These are phyloP conservation scores for Colletotrichum sp. DNA, from an alignment of 2,329 filamentous ascomycete species.

Conservation along the genomic window DNA sequence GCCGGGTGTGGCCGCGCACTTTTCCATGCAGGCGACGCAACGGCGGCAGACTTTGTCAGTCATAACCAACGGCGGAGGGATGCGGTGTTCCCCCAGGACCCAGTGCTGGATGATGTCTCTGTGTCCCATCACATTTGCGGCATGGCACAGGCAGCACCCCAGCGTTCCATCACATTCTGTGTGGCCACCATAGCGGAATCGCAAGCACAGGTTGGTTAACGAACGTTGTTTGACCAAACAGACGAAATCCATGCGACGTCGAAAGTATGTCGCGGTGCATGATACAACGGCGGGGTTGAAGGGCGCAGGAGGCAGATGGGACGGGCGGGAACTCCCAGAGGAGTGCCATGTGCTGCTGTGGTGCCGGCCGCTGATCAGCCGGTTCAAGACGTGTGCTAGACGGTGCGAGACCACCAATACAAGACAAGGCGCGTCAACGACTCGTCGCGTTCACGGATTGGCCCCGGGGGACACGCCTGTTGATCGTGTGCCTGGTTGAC, in stretches of 20 bases:
- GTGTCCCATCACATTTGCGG: neutral
- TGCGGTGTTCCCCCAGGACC: neutral
- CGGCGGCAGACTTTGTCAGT: neutral
- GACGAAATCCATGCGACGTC: constrained; percentile 14
- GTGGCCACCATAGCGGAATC: neutral
- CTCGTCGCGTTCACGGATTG: neutral
- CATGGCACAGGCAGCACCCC: neutral
- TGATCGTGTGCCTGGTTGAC: neutral
- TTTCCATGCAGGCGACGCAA: neutral
- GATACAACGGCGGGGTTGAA: constrained; percentile 12
- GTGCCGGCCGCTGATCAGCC: neutral
- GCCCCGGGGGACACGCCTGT: neutral
- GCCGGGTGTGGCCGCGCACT: neutral
- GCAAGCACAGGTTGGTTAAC: neutral
- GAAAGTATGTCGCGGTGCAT: constrained; percentile 9
- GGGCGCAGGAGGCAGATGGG: constrained; percentile 7
- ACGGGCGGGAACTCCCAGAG: constrained; percentile 20
- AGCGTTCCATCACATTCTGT: neutral
- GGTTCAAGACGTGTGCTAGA: neutral
- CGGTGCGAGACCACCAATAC: neutral
- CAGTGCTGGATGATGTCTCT: neutral
- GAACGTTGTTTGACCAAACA: constrained; percentile 3
- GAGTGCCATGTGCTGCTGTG: constrained; percentile 9
- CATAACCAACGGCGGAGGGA: neutral
- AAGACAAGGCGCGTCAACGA: neutral